Evolutionary conservation across 129 eudicot species (phyloP).

Genomic region (Centaurea solstitialis): DNA sequence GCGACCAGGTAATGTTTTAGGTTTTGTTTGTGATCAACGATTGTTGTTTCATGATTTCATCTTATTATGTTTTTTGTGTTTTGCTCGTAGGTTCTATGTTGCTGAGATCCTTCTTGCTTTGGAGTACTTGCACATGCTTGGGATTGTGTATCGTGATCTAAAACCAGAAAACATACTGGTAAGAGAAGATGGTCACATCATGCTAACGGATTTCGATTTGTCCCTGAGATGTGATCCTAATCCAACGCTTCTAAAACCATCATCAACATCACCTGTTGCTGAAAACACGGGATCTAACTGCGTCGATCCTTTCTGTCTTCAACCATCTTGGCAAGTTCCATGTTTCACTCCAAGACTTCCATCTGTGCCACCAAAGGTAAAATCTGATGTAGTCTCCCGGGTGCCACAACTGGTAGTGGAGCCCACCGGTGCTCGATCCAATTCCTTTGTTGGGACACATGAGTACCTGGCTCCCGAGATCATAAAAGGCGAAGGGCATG

Average conservation of each 20-base stretch:
- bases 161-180: conserved; percentile 87
- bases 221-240: conserved; percentile 75
- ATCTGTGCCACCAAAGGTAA: conserved; percentile 47
- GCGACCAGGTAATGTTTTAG: conserved; percentile 64
- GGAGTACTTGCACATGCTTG: conserved; percentile 98
- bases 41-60: conserved; percentile 4
- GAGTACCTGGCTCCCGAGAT: conserved; percentile 96
- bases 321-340: conserved; percentile 82
- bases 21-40: not conserved
- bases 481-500: conserved; percentile 92
- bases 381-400: conserved; percentile 48
- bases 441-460: conserved; percentile 94
- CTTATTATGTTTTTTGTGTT: not conserved
- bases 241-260: conserved; percentile 55
- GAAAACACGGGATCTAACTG: conserved; percentile 62
- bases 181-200: conserved; percentile 96
- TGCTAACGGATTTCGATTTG: conserved; percentile 92
- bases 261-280: conserved; percentile 36
- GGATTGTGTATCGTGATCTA: conserved; percentile 85
- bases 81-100: conserved; percentile 63
- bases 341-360: conserved; percentile 69
- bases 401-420: conserved; percentile 80
- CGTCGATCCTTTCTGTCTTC: conserved; percentile 85
- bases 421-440: conserved; percentile 78
- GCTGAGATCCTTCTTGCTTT: conserved; percentile 95